These are phyloP conservation scores for Trametes polyzona DNA, from an alignment of 1,284 basidiomycete genomes.

Conservation along the genomic window DNA sequence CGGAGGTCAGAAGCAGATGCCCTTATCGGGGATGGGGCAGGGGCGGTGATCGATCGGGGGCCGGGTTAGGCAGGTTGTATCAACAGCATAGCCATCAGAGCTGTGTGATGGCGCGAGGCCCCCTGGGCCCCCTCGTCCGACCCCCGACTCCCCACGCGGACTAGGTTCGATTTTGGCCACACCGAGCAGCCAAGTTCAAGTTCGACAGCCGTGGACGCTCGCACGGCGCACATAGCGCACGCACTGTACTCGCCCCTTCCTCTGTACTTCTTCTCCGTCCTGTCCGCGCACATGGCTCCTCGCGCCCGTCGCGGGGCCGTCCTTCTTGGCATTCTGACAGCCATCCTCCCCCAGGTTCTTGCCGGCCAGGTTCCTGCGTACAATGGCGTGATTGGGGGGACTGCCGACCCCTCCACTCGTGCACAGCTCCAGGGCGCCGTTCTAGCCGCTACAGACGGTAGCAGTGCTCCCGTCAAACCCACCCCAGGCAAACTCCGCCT, in stretches of 20 bases:
- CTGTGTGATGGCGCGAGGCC: slow-evolving; percentile 6
- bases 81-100: slow-evolving; percentile 19
- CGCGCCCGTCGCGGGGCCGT: not conserved
- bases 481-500: slow-evolving; percentile 55
- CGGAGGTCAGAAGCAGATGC: too few relatives aligned
- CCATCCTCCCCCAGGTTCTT: slow-evolving; percentile 20
- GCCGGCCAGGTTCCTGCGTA: slow-evolving; percentile 47
- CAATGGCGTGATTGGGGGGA: slow-evolving; percentile 50
- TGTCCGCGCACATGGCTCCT: slow-evolving; percentile 5
- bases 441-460: slow-evolving; percentile 15
- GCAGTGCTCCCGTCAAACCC: slow-evolving; percentile 2
- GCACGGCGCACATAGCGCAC: not conserved
- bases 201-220: not conserved
- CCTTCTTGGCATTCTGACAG: slow-evolving; percentile 12
- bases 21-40: not conserved
- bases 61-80: slow-evolving; percentile 10
- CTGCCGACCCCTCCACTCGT: slow-evolving; percentile 24
- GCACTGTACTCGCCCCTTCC: not conserved
- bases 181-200: not conserved
- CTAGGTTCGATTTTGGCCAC: slow-evolving; percentile 12
- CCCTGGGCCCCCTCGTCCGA: not conserved
- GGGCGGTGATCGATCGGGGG: slow-evolving; percentile 5
- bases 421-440: slow-evolving; percentile 4
- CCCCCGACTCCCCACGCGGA: too few relatives aligned
- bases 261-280: not conserved